phyloP scores from a whole-genome alignment of 83 land plant species.

The Picea abies region DNA sequence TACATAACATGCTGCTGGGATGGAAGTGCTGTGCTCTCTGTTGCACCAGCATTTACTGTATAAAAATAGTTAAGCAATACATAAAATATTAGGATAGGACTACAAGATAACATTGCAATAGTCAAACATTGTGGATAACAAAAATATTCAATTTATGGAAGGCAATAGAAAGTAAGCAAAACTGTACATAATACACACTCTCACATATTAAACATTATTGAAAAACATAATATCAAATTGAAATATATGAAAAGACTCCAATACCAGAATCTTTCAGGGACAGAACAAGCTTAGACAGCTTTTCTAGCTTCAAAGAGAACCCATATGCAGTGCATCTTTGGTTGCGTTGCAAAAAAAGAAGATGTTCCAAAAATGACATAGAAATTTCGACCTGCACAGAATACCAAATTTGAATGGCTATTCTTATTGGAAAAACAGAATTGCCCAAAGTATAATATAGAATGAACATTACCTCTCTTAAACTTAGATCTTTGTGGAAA shows the following conservation, averaged over 20 bases:
- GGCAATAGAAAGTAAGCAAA: neutral
- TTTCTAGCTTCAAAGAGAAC: constrained; percentile 30
- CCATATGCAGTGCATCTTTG: constrained; percentile 49
- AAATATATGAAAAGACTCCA: neutral
- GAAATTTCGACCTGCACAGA: constrained; percentile 40
- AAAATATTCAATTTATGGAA: neutral
- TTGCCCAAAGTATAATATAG: neutral
- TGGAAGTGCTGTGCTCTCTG: neutral
- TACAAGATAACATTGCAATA: neutral
- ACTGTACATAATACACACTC: neutral
- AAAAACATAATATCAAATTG: neutral
- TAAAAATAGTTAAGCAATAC: neutral
- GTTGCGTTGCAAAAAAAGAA: constrained; percentile 51
- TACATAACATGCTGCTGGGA: constrained; percentile 32
- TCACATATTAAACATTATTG: neutral
- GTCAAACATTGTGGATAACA: neutral
- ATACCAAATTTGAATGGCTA: neutral
- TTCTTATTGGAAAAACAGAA: neutral
- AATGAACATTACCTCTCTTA: constrained; percentile 41
- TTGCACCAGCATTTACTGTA: neutral
- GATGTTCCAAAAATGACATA: constrained; percentile 48
- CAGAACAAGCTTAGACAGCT: constrained; percentile 12
- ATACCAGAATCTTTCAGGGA: constrained; percentile 25
- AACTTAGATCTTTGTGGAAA: constrained; percentile 49
- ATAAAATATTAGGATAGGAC: neutral